These are phyloP conservation scores for Curvularia sp. DNA, from an alignment of 2,329 filamentous ascomycete species.

Conservation along the genomic window DNA sequence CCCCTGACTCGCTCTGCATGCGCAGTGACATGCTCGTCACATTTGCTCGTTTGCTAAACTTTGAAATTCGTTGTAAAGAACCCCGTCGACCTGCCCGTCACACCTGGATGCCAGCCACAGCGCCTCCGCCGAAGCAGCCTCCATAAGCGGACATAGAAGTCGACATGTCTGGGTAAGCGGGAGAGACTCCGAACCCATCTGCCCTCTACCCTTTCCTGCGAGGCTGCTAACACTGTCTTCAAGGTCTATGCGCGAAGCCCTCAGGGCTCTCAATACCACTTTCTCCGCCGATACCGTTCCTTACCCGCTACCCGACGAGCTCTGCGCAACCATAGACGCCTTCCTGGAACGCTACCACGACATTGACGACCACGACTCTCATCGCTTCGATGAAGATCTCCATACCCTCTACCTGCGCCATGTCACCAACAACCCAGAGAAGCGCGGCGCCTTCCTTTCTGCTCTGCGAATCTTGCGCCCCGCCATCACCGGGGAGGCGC, in stretches of 20 bases:
- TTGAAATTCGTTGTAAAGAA: conserved; percentile 1
- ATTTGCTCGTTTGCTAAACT: background rate
- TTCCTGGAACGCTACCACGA: conserved; percentile 73
- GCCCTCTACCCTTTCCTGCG: conserved; percentile 12
- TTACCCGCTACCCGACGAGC: conserved; percentile 70
- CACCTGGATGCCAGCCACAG: conserved; percentile 22
- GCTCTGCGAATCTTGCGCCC: conserved; percentile 70
- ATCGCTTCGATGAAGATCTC: conserved; percentile 77
- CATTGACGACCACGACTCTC: conserved; percentile 71
- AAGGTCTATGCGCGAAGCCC: conserved; percentile 58
- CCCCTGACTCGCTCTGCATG: conserved; percentile 15
- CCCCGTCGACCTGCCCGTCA: conserved; percentile 1
- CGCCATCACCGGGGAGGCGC: conserved; percentile 66
- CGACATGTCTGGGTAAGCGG: conserved; percentile 36
- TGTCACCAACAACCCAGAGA: conserved; percentile 63
- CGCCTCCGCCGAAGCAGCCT: conserved; percentile 10
- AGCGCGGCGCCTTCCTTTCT: conserved; percentile 71
- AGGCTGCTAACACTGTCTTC: conserved; percentile 34
- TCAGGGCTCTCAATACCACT: conserved; percentile 55
- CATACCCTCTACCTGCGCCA: conserved; percentile 69
- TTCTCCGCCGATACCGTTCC: conserved; percentile 52
- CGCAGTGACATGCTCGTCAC: conserved; percentile 20
- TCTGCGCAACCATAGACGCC: conserved; percentile 66
- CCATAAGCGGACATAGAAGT: conserved; percentile 11
- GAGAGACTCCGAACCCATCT: background rate